phyloP scores from a whole-genome alignment of 495 filamentous ascomycete genomes.

The Xylaria castorea region DNA sequence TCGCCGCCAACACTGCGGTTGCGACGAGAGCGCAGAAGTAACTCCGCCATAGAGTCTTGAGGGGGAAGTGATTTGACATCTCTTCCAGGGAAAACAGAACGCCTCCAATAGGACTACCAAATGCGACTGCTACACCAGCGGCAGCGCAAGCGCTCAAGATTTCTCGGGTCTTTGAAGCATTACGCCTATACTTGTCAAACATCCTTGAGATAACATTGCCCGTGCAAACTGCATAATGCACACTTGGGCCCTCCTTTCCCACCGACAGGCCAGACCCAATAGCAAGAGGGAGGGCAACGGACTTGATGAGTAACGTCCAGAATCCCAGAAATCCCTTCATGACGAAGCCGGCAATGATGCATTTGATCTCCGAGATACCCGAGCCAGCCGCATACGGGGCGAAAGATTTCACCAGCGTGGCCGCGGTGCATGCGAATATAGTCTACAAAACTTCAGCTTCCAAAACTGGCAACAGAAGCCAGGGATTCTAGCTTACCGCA shows the following conservation, averaged over 20 bases:
- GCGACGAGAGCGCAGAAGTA: slow-evolving; percentile 98
- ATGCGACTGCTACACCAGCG: slow-evolving; percentile 94
- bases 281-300: slow-evolving; percentile 85
- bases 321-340: slow-evolving; percentile 98
- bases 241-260: slow-evolving; percentile 96
- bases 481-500: slow-evolving; percentile 63
- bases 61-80: slow-evolving; percentile 97
- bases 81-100: slow-evolving; percentile 97
- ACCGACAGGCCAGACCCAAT: slow-evolving; percentile 96
- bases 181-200: slow-evolving; percentile 91
- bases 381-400: slow-evolving; percentile 97
- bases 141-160: slow-evolving; percentile 94
- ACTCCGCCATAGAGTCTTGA: slow-evolving; percentile 97
- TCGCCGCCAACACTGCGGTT: slow-evolving; percentile 89
- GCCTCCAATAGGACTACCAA: slow-evolving; percentile 96
- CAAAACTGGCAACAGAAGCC: neutral
- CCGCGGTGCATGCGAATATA: slow-evolving; percentile 81
- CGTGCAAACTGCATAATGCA: slow-evolving; percentile 97
- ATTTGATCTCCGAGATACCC: slow-evolving; percentile 99
- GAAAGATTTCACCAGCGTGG: slow-evolving; percentile 87
- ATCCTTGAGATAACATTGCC: slow-evolving; percentile 95
- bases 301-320: slow-evolving; percentile 94
- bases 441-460: slow-evolving; percentile 55
- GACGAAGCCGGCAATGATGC: slow-evolving; percentile 98
- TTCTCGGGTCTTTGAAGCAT: slow-evolving; percentile 93